Percentiles rank a stretch among this genome's conserved stretches.
Evolutionary conservation across 768 basidiomycete genomes (phyloP).

Genomic region (Glaciozyma martinii): DNA sequence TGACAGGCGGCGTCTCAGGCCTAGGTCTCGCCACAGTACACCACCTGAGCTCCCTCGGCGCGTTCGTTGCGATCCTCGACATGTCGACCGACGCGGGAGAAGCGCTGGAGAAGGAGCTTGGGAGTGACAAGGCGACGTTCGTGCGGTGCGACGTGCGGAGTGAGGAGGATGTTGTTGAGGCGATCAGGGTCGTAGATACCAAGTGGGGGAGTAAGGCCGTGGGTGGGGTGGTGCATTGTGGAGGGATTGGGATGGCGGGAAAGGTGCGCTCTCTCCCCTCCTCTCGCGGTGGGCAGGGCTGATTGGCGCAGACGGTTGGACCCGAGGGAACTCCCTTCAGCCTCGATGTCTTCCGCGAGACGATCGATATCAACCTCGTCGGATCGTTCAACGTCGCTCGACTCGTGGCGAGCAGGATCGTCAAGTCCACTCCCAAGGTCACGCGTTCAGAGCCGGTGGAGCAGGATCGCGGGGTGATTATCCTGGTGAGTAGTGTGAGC

Average conservation of each 20-base stretch:
- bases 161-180: constrained; percentile 36
- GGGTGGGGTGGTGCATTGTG: constrained; percentile 56
- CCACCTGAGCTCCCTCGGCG: constrained; percentile 45
- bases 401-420: constrained; percentile 48
- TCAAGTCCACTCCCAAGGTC: constrained; percentile 32
- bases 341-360: constrained; percentile 49
- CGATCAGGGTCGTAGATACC: constrained; percentile 36
- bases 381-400: constrained; percentile 55
- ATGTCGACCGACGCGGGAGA: constrained; percentile 10
- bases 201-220: constrained; percentile 44
- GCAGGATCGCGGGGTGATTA: constrained; percentile 53
- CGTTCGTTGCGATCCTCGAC: constrained; percentile 52
- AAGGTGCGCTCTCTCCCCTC: constrained; percentile 26
- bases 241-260: constrained; percentile 47
- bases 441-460: constrained; percentile 36
- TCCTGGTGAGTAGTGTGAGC: constrained; percentile 19
- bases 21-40: constrained; percentile 25
- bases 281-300: not conserved
- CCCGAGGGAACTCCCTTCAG: constrained; percentile 46
- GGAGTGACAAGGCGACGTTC: constrained; percentile 22
- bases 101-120: constrained; percentile 3
- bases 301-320: constrained; percentile 46
- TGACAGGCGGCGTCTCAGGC: constrained; percentile 20
- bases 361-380: constrained; percentile 51
- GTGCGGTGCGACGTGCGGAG: constrained; percentile 38